Percentiles rank a stretch among this genome's conserved stretches.
These are phyloP conservation scores for Thalia dealbata DNA, from an alignment of 176 grass and related monocot species.

Conservation along the genomic window DNA sequence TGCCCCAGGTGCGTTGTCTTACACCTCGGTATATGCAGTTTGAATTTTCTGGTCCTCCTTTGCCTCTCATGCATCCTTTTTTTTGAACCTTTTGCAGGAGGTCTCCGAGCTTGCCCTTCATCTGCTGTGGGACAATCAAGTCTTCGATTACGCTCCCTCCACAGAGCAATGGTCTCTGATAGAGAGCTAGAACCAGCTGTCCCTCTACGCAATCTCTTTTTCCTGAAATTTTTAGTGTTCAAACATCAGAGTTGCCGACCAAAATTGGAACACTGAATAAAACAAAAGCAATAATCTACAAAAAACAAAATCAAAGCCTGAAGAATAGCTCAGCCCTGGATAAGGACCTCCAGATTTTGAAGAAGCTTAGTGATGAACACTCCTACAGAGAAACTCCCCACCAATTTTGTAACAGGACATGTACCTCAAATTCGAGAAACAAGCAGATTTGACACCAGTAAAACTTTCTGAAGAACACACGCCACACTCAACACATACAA, in stretches of 20 bases:
- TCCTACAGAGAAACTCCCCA: too few relatives aligned
- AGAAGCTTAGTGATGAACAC: too few relatives aligned
- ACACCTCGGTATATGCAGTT: conserved; percentile 64
- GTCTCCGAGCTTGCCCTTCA: conserved; percentile 23
- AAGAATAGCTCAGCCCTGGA: too few relatives aligned
- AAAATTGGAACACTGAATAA: background rate
- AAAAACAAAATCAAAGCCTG: background rate
- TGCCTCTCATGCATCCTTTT: conserved; percentile 95
- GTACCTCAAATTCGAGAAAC: too few relatives aligned
- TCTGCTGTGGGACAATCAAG: conserved; percentile 5
- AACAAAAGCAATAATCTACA: background rate
- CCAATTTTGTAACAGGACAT: too few relatives aligned
- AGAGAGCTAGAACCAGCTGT: conserved; percentile 49
- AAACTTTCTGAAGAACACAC: too few relatives aligned
- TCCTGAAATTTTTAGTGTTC: conserved; percentile 24
- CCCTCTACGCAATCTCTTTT: conserved; percentile 57
- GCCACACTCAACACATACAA: too few relatives aligned
- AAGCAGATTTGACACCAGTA: too few relatives aligned
- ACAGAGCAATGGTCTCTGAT: conserved; percentile 38
- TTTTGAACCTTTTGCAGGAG: conserved; percentile 84
- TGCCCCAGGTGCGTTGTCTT: conserved; percentile 82
- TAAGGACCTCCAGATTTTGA: too few relatives aligned
- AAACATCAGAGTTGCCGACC: background rate
- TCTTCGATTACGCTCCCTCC: conserved; percentile 50
- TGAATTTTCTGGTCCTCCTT: conserved; percentile 80